These are phyloP conservation scores for Lactuca sativa DNA, from an alignment of 129 eudicot species.

Conservation along the genomic window DNA sequence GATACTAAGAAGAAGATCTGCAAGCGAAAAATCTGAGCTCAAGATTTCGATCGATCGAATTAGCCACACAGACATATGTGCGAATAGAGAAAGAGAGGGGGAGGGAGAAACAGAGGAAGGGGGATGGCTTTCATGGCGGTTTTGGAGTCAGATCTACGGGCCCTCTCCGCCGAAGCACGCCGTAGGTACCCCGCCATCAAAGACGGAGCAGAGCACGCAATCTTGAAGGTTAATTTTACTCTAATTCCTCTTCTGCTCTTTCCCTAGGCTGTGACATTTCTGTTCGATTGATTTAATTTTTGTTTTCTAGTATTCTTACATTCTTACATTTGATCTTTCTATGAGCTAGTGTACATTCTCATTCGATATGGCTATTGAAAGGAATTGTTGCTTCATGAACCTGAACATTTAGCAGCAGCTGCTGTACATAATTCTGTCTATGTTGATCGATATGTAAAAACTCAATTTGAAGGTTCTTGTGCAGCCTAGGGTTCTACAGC, in stretches of 20 bases:
- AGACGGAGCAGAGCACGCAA: constrained; percentile 99
- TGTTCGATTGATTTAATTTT: constrained; percentile 14
- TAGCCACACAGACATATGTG: background rate
- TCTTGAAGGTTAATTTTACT: constrained; percentile 62
- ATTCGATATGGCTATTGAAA: background rate
- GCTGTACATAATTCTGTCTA: constrained; percentile 4
- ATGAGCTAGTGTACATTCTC: constrained; percentile 1
- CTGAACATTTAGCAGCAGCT: constrained; percentile 15
- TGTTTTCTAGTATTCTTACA: background rate
- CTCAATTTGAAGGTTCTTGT: constrained; percentile 11
- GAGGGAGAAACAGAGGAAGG: constrained; percentile 4
- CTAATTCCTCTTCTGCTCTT: background rate
- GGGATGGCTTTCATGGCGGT: constrained; percentile 87
- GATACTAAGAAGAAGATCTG: constrained; percentile 18
- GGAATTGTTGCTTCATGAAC: constrained; percentile 18
- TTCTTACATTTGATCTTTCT: constrained; percentile 2
- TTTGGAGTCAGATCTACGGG: constrained; percentile 96
- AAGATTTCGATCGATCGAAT: constrained; percentile 25
- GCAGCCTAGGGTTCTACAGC: constrained; percentile 21
- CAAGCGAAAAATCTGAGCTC: constrained; percentile 29
- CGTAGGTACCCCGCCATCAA: constrained; percentile 94
- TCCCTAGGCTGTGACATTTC: constrained; percentile 7
- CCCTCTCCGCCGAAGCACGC: constrained; percentile 96
- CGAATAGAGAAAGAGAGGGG: background rate
- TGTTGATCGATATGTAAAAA: constrained; percentile 11